phyloP scores from a whole-genome alignment of 148 eudicot species.

The Rhododendron vialii region DNA sequence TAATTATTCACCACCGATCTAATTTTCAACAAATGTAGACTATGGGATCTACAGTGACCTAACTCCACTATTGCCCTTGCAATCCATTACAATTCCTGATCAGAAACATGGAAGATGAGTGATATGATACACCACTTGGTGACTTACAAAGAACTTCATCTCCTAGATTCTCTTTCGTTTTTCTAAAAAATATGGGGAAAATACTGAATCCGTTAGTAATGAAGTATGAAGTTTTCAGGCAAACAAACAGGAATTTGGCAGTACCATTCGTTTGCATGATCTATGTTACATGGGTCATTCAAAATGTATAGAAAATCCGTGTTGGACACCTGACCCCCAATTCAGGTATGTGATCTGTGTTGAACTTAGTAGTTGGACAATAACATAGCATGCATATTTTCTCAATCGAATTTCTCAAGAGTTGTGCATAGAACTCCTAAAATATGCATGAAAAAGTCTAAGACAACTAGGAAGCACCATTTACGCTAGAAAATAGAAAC shows the following conservation, averaged over 20 bases:
- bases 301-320: too few relatives aligned
- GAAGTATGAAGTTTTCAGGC: background rate
- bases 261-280: background rate
- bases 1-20: background rate
- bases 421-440: too few relatives aligned
- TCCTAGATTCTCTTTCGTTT: background rate
- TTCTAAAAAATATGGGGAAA: background rate
- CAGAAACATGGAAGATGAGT: background rate
- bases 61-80: background rate
- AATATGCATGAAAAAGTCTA: too few relatives aligned
- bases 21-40: background rate
- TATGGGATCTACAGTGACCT: background rate
- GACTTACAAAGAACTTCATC: background rate
- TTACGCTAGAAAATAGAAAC: background rate
- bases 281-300: background rate
- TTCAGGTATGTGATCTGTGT: background rate
- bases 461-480: too few relatives aligned
- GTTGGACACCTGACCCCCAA: background rate
- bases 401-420: background rate
- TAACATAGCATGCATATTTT: too few relatives aligned
- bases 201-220: background rate
- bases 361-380: background rate
- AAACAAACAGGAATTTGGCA: background rate
- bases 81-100: background rate
- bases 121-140: background rate